Evolutionary conservation across 2,329 filamentous ascomycete species (phyloP).

Genomic region (Podosphaera xanthii): DNA sequence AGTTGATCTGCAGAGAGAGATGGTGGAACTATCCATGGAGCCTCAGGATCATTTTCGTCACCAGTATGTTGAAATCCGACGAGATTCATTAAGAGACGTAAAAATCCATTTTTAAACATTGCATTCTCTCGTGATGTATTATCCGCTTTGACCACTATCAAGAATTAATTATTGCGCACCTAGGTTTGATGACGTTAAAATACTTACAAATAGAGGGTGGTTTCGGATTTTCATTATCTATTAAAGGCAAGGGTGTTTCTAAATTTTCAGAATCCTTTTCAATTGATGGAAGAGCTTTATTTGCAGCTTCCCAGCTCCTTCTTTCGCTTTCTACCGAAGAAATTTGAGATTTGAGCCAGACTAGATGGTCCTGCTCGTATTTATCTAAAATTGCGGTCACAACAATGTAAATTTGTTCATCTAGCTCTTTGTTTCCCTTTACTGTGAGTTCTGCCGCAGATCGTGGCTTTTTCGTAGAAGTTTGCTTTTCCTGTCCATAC

Average conservation of each 20-base stretch:
- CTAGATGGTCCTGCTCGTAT: conserved; percentile 50
- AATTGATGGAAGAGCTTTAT: conserved; percentile 31
- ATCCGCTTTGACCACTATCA: conserved; percentile 22
- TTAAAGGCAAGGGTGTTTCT: conserved; percentile 15
- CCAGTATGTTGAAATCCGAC: conserved; percentile 41
- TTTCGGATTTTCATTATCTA: conserved; percentile 17
- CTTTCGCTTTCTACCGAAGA: conserved; percentile 47
- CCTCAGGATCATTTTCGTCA: conserved; percentile 43
- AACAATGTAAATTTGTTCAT: conserved; percentile 50
- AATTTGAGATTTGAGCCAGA: conserved; percentile 59
- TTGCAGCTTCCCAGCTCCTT: conserved; percentile 52
- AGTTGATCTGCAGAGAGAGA: conserved; percentile 40
- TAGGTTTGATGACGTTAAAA: not conserved
- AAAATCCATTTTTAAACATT: conserved; percentile 73
- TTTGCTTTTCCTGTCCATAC: conserved; percentile 69
- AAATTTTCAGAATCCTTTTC: conserved; percentile 18
- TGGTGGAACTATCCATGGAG: conserved; percentile 56
- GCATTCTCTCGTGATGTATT: conserved; percentile 43
- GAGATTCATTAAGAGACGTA: conserved; percentile 64
- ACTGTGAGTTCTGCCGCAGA: conserved; percentile 69
- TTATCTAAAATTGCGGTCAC: conserved; percentile 63
- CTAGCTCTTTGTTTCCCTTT: conserved; percentile 40
- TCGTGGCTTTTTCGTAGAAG: conserved; percentile 36
- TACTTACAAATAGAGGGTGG: conserved; percentile 31
- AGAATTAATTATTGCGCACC: conserved; percentile 9